Base-by-base conservation (phyloP, 352 stramenopile genomes). In the Pythium phragmitis region DNA sequence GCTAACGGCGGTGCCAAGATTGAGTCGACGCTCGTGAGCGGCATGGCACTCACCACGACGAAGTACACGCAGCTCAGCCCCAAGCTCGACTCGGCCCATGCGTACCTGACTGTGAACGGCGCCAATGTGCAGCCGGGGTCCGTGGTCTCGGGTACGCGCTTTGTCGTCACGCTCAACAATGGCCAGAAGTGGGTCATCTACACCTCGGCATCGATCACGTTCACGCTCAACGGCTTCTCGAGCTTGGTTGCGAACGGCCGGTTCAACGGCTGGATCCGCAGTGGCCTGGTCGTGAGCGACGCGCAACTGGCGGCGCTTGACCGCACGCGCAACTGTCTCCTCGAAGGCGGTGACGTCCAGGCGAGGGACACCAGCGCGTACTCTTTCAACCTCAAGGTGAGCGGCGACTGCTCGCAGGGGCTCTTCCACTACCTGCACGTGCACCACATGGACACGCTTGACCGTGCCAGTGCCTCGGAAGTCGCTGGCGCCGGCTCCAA, bases 131-230 rank as follows among this genome's bases (percentile, higher is more conserved):
- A 21, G 28, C 60, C 3, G 45, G 8, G 36, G 8, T 42, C 36
- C 46, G 67, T n/a, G 65, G 58, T 37, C 64, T 66, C 30, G 60
- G 67, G 55, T 80, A 78, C 65, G 47, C 82, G 77, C 36, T 88
- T 81, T 50, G 71, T 85, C 14, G 19, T 92, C 19, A 60, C 69
- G 60, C 73, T 89, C 52, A 85, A 81, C 52, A 84, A 67, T 50
- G 77, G 77, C 13, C 70, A 84, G 56, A 82, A 76, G 54, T 90
- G 81, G 81, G 69, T 87, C 0, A 43, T 90, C 7, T 88, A 87
- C 77, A 84, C 48, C 50, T 73, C 7, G 57, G 72, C 60, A 88
- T 79, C 61, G 70, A 73, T 84, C 42, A 85, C 68, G 47, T 51
- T 83, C 17, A 64, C 23, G 16, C 57, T 74, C 36, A 5, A 39